Percentiles rank a stretch among this genome's conserved stretches.
phyloP scores from a whole-genome alignment of 495 filamentous ascomycete species.

The Hyphodiscus hymeniophilus region DNA sequence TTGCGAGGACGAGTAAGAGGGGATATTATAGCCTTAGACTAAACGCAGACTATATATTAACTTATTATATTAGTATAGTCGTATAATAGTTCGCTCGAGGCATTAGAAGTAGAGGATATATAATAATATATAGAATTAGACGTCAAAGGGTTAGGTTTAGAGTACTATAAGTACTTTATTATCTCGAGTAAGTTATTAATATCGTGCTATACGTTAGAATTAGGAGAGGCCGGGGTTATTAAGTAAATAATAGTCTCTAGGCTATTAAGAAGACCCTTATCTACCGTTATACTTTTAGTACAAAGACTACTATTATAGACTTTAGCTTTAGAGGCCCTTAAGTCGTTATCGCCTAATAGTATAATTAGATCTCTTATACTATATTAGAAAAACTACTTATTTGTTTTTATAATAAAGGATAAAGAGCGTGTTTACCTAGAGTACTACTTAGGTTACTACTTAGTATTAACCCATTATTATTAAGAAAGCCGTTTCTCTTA shows the following conservation, averaged over 20 bases:
- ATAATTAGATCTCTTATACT: conserved; percentile 10
- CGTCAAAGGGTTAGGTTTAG: conserved; percentile 5
- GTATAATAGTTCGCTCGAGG: too few species aligned
- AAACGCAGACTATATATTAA: too few species aligned
- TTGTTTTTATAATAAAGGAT: conserved; percentile 7
- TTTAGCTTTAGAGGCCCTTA: conserved; percentile 9
- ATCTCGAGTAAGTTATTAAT: conserved; percentile 18
- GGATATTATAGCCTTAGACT: too few species aligned
- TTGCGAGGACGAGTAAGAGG: too few species aligned
- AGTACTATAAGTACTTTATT: conserved; percentile 4
- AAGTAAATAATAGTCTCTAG: conserved; percentile 9
- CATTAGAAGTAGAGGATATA: too few species aligned
- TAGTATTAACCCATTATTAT: neutral
- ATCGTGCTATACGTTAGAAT: conserved; percentile 13
- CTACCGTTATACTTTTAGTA: conserved; percentile 1
- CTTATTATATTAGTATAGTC: too few species aligned
- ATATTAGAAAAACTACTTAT: conserved; percentile 9
- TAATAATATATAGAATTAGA: conserved; percentile 1
- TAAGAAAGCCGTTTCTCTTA: conserved; percentile 8
- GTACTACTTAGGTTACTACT: neutral
- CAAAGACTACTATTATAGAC: conserved; percentile 8
- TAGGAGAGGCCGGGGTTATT: conserved; percentile 9
- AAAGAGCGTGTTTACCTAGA: conserved; percentile 6
- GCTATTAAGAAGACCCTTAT: conserved; percentile 4
- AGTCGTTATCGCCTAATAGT: conserved; percentile 8